Evolutionary conservation across 371 early-diverging fungal species (phyloP), one percentile per base, ranked within the genome.

Genomic region (Globomyces sp.): DNA sequence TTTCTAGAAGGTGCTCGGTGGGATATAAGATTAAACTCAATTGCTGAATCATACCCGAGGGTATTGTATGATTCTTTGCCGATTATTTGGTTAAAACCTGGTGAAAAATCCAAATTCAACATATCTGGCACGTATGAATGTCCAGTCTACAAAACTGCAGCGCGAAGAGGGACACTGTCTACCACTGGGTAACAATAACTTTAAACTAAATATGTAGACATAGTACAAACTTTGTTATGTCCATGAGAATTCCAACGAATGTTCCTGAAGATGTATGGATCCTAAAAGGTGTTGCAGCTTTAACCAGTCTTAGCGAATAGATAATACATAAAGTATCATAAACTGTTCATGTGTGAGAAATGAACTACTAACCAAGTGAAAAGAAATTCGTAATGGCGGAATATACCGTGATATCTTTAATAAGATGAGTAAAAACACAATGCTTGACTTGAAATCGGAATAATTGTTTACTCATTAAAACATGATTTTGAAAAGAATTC

Each of bases 61-160:
- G 76, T 80, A 2, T 67, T 83, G n/a, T 81, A 76, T 61, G 80
- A 81, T 64, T 9, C 76, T 0, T 9, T 83, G 58, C 84, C 84
- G 3, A 74, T 83, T 40, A 80, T 83, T 10, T 79, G 80, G 78
- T 69, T 83, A 41, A 77, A 79, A 59, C 81, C 84, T 11, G 77
- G 76, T 2, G 78, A 80, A 52, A 55, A 69, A 40, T 63, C 74
- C 50, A 71, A 71, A 58, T 67, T 81, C 34, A 66, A 64, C 5
- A 58, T 69, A 9, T 36, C 5, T 24, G 70, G 74, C 57, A 76
- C 79, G 11, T 84, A 83, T 59, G 80, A 80, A 9, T 81, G 83
- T 64, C 85, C 85, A 1, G 77, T 84, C 1, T 84, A 84, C 72
- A 84, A 82, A 59, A 84, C 85, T 2, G 75, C 77, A 39, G 80